Evolutionary conservation across 176 grass and related monocot species (phyloP).

Genomic region (Oryza brachyantha): DNA sequence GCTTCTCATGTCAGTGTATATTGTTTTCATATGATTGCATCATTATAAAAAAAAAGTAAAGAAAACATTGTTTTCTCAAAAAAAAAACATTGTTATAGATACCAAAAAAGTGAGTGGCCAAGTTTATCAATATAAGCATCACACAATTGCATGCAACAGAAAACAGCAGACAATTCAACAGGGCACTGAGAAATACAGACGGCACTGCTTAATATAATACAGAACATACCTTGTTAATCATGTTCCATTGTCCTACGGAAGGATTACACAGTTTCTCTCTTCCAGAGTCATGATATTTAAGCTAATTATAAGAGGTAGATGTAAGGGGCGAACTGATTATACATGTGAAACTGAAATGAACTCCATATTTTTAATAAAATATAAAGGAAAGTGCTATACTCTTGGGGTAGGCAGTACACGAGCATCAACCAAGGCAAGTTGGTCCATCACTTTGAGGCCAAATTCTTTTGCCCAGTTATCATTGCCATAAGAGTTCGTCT

Average conservation of each 20-base stretch:
- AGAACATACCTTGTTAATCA: constrained; percentile 71
- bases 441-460: constrained; percentile 51
- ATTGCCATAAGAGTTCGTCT: constrained; percentile 39
- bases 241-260: constrained; percentile 78
- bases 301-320: constrained; percentile 40
- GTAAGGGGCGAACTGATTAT: background rate
- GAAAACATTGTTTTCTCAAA: no score
- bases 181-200: background rate
- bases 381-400: constrained; percentile 22
- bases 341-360: background rate
- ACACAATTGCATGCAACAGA: background rate
- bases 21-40: background rate
- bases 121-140: background rate
- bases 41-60: no score
- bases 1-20: background rate
- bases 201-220: no score
- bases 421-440: constrained; percentile 64
- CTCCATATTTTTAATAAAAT: background rate
- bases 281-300: constrained; percentile 85
- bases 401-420: constrained; percentile 62
- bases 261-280: constrained; percentile 58
- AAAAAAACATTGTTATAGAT: background rate
- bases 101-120: background rate
- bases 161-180: background rate
- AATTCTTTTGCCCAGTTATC: constrained; percentile 68